phyloP scores from a whole-genome alignment of 768 basidiomycete species.

The Auriculariales sp. region DNA sequence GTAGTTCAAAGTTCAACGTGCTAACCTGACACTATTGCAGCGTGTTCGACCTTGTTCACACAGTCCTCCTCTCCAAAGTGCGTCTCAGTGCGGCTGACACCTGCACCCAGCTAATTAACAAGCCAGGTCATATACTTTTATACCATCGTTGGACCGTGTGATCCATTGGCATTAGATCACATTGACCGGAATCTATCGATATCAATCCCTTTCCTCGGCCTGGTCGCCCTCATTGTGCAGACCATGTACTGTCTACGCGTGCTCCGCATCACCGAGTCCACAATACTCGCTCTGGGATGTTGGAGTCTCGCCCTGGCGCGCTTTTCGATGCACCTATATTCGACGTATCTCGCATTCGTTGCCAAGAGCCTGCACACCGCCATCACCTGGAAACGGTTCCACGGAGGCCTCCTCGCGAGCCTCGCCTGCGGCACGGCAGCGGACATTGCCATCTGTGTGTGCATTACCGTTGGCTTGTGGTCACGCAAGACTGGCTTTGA shows the following conservation, averaged over 20 bases:
- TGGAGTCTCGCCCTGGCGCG: neutral
- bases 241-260: neutral
- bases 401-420: neutral
- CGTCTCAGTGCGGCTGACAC: no score
- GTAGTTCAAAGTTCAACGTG: no score
- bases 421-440: neutral
- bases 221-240: no score
- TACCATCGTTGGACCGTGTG: no score
- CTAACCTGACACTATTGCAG: no score
- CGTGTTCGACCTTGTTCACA: no score
- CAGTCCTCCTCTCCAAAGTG: no score
- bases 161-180: no score
- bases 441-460: neutral
- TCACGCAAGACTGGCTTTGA: neutral
- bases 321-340: neutral
- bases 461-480: neutral
- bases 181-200: no score
- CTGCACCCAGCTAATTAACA: no score
- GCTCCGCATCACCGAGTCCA: neutral
- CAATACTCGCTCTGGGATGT: neutral
- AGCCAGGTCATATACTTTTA: no score
- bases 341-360: neutral
- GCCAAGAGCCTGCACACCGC: neutral
- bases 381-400: neutral
- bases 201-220: no score